Conservation (phyloP, 345 rosid species). For the Gossypium sturtianum region DNA sequence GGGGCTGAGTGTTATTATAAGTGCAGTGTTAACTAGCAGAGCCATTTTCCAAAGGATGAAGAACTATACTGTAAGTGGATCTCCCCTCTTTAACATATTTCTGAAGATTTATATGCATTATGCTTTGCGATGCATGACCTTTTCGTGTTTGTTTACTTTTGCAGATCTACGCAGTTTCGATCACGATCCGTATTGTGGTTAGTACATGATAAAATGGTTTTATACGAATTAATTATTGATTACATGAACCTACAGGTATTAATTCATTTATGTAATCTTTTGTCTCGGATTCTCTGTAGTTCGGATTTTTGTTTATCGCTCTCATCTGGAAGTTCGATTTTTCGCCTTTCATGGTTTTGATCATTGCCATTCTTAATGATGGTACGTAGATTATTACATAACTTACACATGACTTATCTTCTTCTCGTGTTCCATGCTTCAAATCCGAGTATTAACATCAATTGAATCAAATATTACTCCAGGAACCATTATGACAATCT, state of each 20-base stretch:
- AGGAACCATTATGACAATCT: conserved; percentile 98
- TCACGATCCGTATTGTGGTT: conserved; percentile 91
- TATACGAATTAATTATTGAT: conserved; percentile 2
- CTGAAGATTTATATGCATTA: background rate
- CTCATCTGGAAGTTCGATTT: conserved; percentile 83
- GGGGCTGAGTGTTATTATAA: conserved; percentile 79
- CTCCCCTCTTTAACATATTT: background rate
- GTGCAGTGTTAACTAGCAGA: conserved; percentile 84
- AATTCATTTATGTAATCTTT: background rate
- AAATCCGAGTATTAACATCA: background rate
- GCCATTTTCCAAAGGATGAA: conserved; percentile 95
- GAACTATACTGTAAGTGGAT: conserved; percentile 65
- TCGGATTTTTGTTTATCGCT: conserved; percentile 85
- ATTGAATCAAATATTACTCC: background rate
- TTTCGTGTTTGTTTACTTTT: background rate
- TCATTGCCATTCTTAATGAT: conserved; percentile 86
- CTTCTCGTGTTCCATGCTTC: background rate
- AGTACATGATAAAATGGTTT: conserved; percentile 19
- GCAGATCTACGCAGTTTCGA: conserved; percentile 91
- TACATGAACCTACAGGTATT: background rate
- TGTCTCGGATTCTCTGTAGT: conserved; percentile 32
- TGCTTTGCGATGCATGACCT: background rate
- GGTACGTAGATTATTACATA: conserved; percentile 28
- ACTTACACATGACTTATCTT: background rate
- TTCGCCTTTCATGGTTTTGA: conserved; percentile 94